A percentile compares a stretch with the other conserved stretches of the same genome.
Conservation (phyloP, 345 rosid genomes). For the Kernera saxatilis region DNA sequence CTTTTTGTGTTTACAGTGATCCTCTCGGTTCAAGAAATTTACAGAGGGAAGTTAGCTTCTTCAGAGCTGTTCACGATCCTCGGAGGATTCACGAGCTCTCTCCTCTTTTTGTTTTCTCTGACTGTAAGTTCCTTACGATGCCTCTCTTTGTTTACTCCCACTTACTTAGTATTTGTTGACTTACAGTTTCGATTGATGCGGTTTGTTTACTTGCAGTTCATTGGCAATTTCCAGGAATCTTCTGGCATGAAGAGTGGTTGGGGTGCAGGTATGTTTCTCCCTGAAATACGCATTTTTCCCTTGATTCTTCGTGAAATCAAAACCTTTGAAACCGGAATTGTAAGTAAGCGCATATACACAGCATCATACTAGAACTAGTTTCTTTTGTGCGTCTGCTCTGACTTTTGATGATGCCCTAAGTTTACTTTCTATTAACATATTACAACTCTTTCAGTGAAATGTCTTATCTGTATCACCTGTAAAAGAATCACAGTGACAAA, state of each 20-base stretch:
- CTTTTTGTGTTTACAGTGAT: constrained; percentile 53
- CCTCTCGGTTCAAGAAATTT: constrained; percentile 73
- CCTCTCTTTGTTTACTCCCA: not conserved
- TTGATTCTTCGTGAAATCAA: not conserved
- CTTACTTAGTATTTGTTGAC: no score
- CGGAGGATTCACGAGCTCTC: constrained; percentile 84
- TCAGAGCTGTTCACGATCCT: constrained; percentile 73
- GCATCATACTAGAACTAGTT: not conserved
- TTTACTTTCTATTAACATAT: not conserved
- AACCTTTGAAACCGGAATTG: not conserved
- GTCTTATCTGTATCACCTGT: not conserved
- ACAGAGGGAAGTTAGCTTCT: constrained; percentile 70
- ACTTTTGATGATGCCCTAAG: not conserved
- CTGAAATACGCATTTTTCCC: constrained; percentile 28
- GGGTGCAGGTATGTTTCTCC: constrained; percentile 80
- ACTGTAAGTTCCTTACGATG: constrained; percentile 41
- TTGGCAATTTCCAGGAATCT: constrained; percentile 54
- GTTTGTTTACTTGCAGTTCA: constrained; percentile 51
- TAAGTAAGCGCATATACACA: not conserved
- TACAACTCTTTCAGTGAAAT: not conserved
- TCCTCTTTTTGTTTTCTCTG: constrained; percentile 62
- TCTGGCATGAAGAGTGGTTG: constrained; percentile 75
- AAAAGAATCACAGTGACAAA: not conserved
- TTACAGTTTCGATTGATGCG: not conserved
- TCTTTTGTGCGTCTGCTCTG: not conserved